These are phyloP conservation scores for Dicorynia guianensis DNA, from an alignment of 306 rosid species.

Conservation along the genomic window DNA sequence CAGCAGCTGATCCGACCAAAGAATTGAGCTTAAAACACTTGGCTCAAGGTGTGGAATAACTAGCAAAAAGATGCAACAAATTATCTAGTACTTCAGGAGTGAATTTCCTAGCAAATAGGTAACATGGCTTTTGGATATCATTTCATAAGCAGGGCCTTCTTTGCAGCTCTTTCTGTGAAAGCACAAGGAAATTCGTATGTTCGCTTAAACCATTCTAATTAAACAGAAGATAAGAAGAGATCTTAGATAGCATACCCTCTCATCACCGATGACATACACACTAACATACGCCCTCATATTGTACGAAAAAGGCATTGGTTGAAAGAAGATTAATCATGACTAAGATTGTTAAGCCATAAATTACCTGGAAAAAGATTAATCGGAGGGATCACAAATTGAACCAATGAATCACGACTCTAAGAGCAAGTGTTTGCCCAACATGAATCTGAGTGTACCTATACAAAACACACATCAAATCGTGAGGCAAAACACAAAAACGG, in stretches of 20 bases:
- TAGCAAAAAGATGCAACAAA: conserved; percentile 71
- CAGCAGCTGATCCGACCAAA: conserved; percentile 63
- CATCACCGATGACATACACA: conserved; percentile 84
- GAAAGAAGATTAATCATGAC: too few species aligned
- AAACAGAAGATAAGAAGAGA: conserved; percentile 6
- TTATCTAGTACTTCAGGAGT: too few species aligned
- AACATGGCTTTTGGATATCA: conserved; percentile 84
- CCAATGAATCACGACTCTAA: too few species aligned
- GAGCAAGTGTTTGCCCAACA: too few species aligned
- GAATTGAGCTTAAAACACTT: conserved; percentile 60
- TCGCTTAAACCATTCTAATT: conserved; percentile 7
- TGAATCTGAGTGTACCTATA: too few species aligned
- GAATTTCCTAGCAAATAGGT: conserved; percentile 96
- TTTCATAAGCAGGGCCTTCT: conserved; percentile 97
- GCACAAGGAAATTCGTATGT: conserved; percentile 1
- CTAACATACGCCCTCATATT: conserved; percentile 52
- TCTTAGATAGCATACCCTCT: conserved; percentile 61
- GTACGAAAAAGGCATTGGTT: background rate
- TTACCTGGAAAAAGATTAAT: too few species aligned
- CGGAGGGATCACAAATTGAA: too few species aligned
- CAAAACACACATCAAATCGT: too few species aligned
- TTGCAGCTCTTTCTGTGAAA: conserved; percentile 79
- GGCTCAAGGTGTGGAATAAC: conserved; percentile 73
- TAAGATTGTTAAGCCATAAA: too few species aligned
- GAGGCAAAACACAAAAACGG: too few species aligned